Base-by-base conservation (phyloP, 495 filamentous ascomycete species). In the Penicillium ochrochloron region DNA sequence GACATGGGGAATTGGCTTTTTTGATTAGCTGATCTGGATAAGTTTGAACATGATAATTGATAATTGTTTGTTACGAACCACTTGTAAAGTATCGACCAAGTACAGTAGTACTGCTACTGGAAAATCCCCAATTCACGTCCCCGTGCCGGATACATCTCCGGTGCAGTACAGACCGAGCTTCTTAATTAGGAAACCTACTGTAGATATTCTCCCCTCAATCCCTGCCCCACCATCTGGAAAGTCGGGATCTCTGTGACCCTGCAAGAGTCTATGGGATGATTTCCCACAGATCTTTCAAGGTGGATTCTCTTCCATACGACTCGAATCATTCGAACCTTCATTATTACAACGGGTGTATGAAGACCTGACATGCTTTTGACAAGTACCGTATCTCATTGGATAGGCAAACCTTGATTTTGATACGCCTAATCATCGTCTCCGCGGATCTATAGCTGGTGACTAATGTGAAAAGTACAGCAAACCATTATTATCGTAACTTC, bases 161-260 rank as follows among this genome's bases (percentile, higher is more conserved):
- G 63, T 37, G 50, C 63, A 60, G 44, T 65, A 64, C 70, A 77
- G 70, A 78, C 75, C 75, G 74, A 66, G 57, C 59, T 60, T 31
- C 75, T 72, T 65, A 54, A 75, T 78, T 73, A 66, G 75, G 75
- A 78, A 77, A 74, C 60, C 63, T 48, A 23, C 19, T 48, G 19
- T 56, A 72, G 63, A 66, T 39, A 60, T 59, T 37, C 39, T 12
- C 61, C 57, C 60, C 44, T 48, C 44, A 48, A 48, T 51, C 53
- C 31, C n/a, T 21, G 67, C 73, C 73, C 75, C 75, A 77, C 73
- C 69, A 65, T 54, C 19, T 29, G 55, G 33, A 33, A 34, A 55
- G 42, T 48, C 52, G 64, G 61, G 35, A 60, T 66, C 12, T 11
- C 53, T 52, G 53, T 55, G 51, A 44, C 48, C 27, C 44, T 62